Conservation (phyloP, 305 asterid species). For the Solanum hybrid region DNA sequence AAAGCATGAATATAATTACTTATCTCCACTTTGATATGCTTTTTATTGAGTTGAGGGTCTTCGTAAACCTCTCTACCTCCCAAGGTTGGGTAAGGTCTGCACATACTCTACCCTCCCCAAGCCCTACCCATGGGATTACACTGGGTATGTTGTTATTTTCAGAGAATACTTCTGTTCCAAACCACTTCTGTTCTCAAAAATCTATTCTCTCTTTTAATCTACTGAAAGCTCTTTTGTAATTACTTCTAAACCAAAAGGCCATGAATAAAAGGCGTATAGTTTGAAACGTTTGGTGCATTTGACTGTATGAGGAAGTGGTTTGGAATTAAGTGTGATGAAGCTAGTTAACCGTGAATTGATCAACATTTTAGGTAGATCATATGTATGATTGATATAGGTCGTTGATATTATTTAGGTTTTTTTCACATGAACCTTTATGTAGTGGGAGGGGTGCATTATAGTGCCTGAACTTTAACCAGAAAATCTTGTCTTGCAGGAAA, state of each 20-base stretch:
- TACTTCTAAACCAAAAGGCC: not conserved
- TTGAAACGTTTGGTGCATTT: not conserved
- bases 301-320: not conserved
- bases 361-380: not conserved
- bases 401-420: not conserved
- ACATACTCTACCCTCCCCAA: not conserved
- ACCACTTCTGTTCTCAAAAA: not conserved
- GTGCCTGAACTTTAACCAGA: not conserved
- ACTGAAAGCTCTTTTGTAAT: not conserved
- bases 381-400: not conserved
- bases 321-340: not conserved
- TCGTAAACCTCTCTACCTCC: not conserved
- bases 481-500: slow-evolving; percentile 51
- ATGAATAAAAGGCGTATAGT: not conserved
- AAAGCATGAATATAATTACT: not conserved
- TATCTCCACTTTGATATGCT: not conserved
- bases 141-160: not conserved
- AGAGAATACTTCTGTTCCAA: not conserved
- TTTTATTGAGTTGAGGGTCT: not conserved
- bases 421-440: not conserved
- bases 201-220: not conserved
- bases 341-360: not conserved
- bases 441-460: not conserved
- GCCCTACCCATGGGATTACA: not conserved
- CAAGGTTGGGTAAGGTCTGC: not conserved